These are phyloP conservation scores for Stephania yunnanensis DNA, from an alignment of 164 flowering plant genomes.

Conservation along the genomic window DNA sequence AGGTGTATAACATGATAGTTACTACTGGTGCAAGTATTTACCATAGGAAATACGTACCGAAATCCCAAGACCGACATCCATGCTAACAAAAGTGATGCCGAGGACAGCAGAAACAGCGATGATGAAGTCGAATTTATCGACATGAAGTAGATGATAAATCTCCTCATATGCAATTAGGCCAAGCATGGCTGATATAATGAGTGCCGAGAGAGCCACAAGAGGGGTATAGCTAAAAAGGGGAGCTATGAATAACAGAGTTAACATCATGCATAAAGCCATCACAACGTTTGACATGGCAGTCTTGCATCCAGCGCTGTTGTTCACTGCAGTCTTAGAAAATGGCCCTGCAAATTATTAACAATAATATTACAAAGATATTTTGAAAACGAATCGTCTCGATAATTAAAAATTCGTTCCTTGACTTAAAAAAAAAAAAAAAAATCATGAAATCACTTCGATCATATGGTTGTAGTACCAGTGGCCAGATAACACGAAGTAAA, in stretches of 20 bases:
- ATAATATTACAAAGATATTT: too few relatives aligned
- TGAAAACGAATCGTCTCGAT: too few relatives aligned
- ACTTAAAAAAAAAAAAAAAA: too few relatives aligned
- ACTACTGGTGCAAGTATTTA: background rate
- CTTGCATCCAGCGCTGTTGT: slow-evolving; percentile 68
- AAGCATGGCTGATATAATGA: slow-evolving; percentile 82
- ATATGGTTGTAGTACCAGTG: slow-evolving; percentile 42
- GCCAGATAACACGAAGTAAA: slow-evolving; percentile 85
- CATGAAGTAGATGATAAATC: slow-evolving; percentile 43
- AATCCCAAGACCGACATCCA: slow-evolving; percentile 69
- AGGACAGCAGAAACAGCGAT: slow-evolving; percentile 68
- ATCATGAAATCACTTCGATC: too few relatives aligned
- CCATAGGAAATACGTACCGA: slow-evolving; percentile 38
- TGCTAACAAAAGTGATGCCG: slow-evolving; percentile 67
- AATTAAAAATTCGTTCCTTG: too few relatives aligned
- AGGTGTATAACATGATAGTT: background rate
- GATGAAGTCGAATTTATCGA: slow-evolving; percentile 77
- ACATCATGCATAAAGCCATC: slow-evolving; percentile 62
- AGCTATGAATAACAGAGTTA: slow-evolving; percentile 64
- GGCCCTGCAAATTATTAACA: slow-evolving; percentile 48
- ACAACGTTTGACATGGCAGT: slow-evolving; percentile 70
- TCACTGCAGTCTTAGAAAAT: slow-evolving; percentile 90
- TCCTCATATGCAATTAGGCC: slow-evolving; percentile 70
- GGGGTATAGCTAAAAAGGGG: slow-evolving; percentile 86
- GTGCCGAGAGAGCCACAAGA: slow-evolving; percentile 77